Conservation (phyloP, 805 yeast species). For the Candida sithepensis region DNA sequence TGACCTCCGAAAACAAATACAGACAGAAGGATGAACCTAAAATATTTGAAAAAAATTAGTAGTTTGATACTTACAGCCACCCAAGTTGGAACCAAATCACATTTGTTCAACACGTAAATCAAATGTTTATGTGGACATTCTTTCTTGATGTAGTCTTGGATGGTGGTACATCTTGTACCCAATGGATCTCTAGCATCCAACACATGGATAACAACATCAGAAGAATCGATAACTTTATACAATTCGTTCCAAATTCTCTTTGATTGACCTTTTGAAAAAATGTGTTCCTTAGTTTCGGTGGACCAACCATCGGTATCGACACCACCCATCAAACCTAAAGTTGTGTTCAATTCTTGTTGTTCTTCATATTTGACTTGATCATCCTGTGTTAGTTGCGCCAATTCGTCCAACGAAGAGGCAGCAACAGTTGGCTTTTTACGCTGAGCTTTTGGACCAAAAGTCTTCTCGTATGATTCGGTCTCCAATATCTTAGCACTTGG, state of each 20-base stretch:
- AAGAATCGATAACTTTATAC: constrained; percentile 94
- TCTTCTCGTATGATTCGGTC: constrained; percentile 74
- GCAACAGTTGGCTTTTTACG: constrained; percentile 80
- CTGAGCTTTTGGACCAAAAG: constrained; percentile 95
- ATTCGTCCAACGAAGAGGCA: constrained; percentile 77
- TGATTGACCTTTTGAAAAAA: constrained; percentile 95
- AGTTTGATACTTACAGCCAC: constrained; percentile 83
- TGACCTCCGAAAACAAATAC: constrained; percentile 5
- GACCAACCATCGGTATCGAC: constrained; percentile 75
- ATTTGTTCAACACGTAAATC: constrained; percentile 90
- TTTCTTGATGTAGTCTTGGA: constrained; percentile 86
- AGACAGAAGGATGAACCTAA: constrained; percentile 1
- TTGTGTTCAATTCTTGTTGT: constrained; percentile 68
- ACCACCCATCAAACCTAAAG: constrained; percentile 78
- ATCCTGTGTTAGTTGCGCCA: constrained; percentile 54
- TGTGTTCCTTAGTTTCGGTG: constrained; percentile 90
- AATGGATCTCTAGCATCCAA: constrained; percentile 96
- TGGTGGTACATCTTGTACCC: constrained; percentile 92
- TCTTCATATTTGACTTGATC: constrained; percentile 66
- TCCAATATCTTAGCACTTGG: constrained; percentile 81
- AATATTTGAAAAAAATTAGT: constrained; percentile 33
- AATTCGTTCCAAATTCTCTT: constrained; percentile 98
- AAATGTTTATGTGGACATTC: constrained; percentile 97
- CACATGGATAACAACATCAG: constrained; percentile 95
- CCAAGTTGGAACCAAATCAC: constrained; percentile 99